Evolutionary conservation across 2,329 filamentous ascomycete species (phyloP).

Genomic region (Stachybotrys chartarum): DNA sequence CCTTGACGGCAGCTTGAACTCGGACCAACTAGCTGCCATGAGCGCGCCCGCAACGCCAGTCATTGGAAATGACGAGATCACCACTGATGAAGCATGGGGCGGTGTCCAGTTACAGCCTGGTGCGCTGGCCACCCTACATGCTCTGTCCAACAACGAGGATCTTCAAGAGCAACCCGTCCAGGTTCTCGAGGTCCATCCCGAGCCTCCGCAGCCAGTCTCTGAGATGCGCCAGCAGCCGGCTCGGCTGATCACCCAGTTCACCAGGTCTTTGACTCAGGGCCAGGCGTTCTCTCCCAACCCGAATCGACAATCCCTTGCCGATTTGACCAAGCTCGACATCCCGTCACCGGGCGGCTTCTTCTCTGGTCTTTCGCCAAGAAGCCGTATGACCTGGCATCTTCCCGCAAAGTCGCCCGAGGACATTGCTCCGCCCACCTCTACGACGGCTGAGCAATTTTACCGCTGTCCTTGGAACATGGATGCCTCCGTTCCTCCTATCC

Average conservation of each 20-base stretch:
- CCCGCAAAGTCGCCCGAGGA: conserved; percentile 46
- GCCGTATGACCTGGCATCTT: conserved; percentile 76
- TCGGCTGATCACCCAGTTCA: conserved; percentile 38
- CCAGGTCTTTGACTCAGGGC: neutral
- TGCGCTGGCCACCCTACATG: conserved; percentile 73
- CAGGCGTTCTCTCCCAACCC: conserved; percentile 11
- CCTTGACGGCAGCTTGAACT: conserved; percentile 79
- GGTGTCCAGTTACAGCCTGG: conserved; percentile 71
- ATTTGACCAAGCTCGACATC: conserved; percentile 75
- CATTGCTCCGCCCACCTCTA: conserved; percentile 65
- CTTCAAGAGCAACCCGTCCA: conserved; percentile 40
- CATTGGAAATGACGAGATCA: conserved; percentile 47
- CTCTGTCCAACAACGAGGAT: conserved; percentile 56
- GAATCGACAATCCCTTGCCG: conserved; percentile 53
- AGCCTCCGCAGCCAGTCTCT: conserved; percentile 9
- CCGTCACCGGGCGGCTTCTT: conserved; percentile 92
- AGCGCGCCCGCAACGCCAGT: conserved; percentile 83
- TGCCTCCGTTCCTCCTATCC: conserved; percentile 24
- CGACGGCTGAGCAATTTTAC: conserved; percentile 90
- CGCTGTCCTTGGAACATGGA: conserved; percentile 65
- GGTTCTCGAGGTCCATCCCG: conserved; percentile 37
- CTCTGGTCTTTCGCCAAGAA: conserved; percentile 68
- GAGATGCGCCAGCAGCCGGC: conserved; percentile 46
- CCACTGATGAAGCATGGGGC: conserved; percentile 58
- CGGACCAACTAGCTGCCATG: conserved; percentile 76